Percentiles rank a stretch among this genome's conserved stretches.
Evolutionary conservation across 352 stramenopile genomes (phyloP).

Genomic region (Labyrinthula sp.): DNA sequence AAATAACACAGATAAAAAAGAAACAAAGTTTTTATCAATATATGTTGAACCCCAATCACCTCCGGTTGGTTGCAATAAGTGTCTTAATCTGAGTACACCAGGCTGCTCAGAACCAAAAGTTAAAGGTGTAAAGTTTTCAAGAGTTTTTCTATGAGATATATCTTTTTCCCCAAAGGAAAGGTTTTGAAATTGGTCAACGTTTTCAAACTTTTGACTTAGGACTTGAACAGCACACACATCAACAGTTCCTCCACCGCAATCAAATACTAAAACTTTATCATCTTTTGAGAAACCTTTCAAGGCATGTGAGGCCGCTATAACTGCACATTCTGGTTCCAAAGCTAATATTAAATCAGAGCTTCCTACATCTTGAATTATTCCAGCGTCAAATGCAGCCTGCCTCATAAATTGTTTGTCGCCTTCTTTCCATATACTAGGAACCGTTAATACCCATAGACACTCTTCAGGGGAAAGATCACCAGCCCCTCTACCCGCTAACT

Average conservation of each 20-base stretch:
- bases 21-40: conserved; percentile 14
- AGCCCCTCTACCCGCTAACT: not conserved
- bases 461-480: not conserved
- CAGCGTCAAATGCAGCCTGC: conserved; percentile 1
- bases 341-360: conserved; percentile 15
- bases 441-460: conserved; percentile 19
- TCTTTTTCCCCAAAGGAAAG: not conserved
- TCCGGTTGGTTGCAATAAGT: conserved; percentile 14
- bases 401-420: conserved; percentile 27
- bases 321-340: conserved; percentile 22
- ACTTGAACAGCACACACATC: conserved; percentile 9
- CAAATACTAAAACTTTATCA: conserved; percentile 10
- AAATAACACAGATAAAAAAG: too few species aligned
- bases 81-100: not conserved
- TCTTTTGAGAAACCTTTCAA: conserved; percentile 3
- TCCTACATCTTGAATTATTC: conserved; percentile 12
- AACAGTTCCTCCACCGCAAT: conserved; percentile 23
- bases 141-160: not conserved
- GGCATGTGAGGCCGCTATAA: conserved; percentile 4
- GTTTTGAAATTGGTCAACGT: not conserved
- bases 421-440: conserved; percentile 24
- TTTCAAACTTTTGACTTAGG: not conserved
- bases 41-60: conserved; percentile 3
- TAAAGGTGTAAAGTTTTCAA: too few species aligned
- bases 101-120: too few species aligned